Percentiles rank a stretch among this genome's conserved stretches.
Conservation (phyloP, 1,139 yeast species). For the Saccharomycopsis hybrid region DNA sequence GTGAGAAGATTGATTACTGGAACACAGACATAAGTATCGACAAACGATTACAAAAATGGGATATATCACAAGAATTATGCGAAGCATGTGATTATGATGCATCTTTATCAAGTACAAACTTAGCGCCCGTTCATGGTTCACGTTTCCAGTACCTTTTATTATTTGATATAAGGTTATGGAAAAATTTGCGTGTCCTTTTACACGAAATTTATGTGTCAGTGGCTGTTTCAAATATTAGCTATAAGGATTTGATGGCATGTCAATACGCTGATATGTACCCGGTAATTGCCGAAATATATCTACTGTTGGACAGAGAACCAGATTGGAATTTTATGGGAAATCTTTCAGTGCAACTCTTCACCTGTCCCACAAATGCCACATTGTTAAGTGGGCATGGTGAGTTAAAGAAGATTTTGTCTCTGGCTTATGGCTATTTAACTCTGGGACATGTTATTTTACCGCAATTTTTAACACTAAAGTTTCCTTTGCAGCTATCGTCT, state of each 20-base stretch:
- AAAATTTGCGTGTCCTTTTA: constrained; percentile 49
- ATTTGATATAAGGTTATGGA: constrained; percentile 71
- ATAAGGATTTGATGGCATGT: constrained; percentile 56
- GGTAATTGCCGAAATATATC: constrained; percentile 65
- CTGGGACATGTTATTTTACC: constrained; percentile 37
- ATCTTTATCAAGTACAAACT: constrained; percentile 21
- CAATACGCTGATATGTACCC: constrained; percentile 85
- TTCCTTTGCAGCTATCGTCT: constrained; percentile 39
- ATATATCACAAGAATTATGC: constrained; percentile 30
- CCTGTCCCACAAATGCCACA: constrained; percentile 76
- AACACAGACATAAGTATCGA: constrained; percentile 14
- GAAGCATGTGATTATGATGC: constrained; percentile 41
- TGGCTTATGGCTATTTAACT: constrained; percentile 61
- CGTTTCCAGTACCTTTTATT: constrained; percentile 70
- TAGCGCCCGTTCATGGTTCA: constrained; percentile 50
- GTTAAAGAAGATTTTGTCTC: constrained; percentile 57
- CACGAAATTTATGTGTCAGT: constrained; percentile 68
- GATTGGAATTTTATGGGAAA: constrained; percentile 71
- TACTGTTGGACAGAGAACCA: constrained; percentile 71
- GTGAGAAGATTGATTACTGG: constrained; percentile 25
- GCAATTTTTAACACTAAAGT: constrained; percentile 31
- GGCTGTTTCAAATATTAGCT: constrained; percentile 58
- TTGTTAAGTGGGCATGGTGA: constrained; percentile 66
- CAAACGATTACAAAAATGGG: constrained; percentile 1
- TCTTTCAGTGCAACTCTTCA: constrained; percentile 79